These are phyloP conservation scores for Nakazawaea anatomiae DNA, from an alignment of 805 yeast genomes.

Conservation along the genomic window DNA sequence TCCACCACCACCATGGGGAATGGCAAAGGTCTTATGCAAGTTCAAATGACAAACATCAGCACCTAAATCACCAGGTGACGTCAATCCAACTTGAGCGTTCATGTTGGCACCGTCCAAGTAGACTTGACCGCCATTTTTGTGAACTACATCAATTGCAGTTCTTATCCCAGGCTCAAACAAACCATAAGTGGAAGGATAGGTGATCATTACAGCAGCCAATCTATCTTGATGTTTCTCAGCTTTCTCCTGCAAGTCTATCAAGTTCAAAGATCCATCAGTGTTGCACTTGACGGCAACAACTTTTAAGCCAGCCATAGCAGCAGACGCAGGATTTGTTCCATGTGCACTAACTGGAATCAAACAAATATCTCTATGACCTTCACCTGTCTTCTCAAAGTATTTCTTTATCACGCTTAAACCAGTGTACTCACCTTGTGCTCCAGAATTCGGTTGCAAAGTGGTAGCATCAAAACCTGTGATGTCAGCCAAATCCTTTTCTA, in stretches of 20 bases:
- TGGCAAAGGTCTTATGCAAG: slow-evolving; percentile 94
- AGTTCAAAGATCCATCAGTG: slow-evolving; percentile 78
- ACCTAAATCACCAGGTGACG: slow-evolving; percentile 96
- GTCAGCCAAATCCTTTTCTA: slow-evolving; percentile 79
- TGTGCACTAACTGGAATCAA: slow-evolving; percentile 96
- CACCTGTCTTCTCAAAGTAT: slow-evolving; percentile 67
- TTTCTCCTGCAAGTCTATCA: slow-evolving; percentile 66
- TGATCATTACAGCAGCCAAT: slow-evolving; percentile 91
- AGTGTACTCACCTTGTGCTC: slow-evolving; percentile 97
- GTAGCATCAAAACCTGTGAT: slow-evolving; percentile 92
- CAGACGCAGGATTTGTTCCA: slow-evolving; percentile 98
- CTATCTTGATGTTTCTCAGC: slow-evolving; percentile 62
- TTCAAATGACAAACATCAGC: slow-evolving; percentile 98
- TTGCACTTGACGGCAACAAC: slow-evolving; percentile 91
- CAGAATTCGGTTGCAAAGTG: slow-evolving; percentile 93
- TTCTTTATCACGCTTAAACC: slow-evolving; percentile 84
- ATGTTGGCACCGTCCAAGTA: slow-evolving; percentile 98
- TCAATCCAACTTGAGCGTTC: slow-evolving; percentile 98
- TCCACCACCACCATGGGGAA: slow-evolving; percentile 99
- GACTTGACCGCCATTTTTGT: slow-evolving; percentile 86
- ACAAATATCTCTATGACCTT: slow-evolving; percentile 74
- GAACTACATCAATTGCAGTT: slow-evolving; percentile 81
- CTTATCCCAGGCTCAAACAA: slow-evolving; percentile 89
- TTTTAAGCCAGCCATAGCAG: slow-evolving; percentile 93
- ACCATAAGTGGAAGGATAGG: slow-evolving; percentile 97